A percentile compares a stretch with the other conserved stretches of the same genome.
Conservation (phyloP, 2,329 filamentous ascomycete genomes). For the Sclerotinia subarctica region DNA sequence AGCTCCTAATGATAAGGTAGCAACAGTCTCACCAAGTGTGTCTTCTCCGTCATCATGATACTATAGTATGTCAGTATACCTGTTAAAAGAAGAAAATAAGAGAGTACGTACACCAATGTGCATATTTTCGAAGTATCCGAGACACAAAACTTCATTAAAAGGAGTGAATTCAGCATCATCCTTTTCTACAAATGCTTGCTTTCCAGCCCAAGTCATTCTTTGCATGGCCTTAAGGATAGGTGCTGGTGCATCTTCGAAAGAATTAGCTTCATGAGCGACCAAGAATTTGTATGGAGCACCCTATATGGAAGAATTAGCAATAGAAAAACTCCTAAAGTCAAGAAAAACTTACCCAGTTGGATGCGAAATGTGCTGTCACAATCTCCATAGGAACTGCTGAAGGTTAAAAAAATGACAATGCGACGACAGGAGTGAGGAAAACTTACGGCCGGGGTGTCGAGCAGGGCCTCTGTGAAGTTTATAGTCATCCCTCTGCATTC, state of each 20-base stretch:
- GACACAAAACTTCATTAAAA: slow-evolving; percentile 59
- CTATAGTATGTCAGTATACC: slow-evolving; percentile 37
- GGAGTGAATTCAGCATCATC: background rate
- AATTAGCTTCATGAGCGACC: slow-evolving; percentile 50
- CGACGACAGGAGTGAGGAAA: slow-evolving; percentile 3
- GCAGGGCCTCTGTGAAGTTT: slow-evolving; percentile 37
- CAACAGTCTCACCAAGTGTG: slow-evolving; percentile 60
- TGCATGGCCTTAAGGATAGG: slow-evolving; percentile 50
- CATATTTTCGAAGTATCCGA: slow-evolving; percentile 60
- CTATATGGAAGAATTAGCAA: slow-evolving; percentile 35
- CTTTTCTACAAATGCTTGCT: slow-evolving; percentile 4
- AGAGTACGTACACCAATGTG: slow-evolving; percentile 50
- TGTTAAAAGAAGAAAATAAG: background rate
- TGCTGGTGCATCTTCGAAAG: slow-evolving; percentile 49
- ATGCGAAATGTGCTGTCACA: slow-evolving; percentile 49
- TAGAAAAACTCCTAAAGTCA: background rate
- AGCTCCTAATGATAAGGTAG: slow-evolving; percentile 56
- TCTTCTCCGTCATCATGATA: slow-evolving; percentile 66
- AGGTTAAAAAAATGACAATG: slow-evolving; percentile 30
- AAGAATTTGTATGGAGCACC: slow-evolving; percentile 67
- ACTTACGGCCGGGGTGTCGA: slow-evolving; percentile 39
- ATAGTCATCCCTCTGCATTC: slow-evolving; percentile 46
- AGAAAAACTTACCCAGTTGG: slow-evolving; percentile 47
- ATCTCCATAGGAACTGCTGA: slow-evolving; percentile 41
- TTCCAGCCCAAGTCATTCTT: slow-evolving; percentile 54